These are phyloP conservation scores for Xerocomellus intermedius DNA, from an alignment of 768 basidiomycete genomes.

Conservation along the genomic window DNA sequence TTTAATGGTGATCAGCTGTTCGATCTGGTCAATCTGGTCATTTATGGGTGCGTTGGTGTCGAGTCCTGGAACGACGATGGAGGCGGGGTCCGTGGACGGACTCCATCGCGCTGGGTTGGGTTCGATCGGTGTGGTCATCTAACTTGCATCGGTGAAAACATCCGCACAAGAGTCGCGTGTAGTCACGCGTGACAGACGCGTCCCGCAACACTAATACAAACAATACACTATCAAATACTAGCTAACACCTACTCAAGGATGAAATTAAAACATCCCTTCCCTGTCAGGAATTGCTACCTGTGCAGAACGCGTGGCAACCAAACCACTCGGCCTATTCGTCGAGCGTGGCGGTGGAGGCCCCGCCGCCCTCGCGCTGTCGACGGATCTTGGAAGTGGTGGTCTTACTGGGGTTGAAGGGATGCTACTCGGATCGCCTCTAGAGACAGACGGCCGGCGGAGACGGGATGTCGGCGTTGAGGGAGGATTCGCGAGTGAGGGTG, in stretches of 20 bases:
- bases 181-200: slow-evolving; percentile 29
- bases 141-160: not conserved
- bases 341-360: slow-evolving; percentile 68
- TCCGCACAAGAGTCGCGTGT: slow-evolving; percentile 6
- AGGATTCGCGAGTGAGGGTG: slow-evolving; percentile 15
- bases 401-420: slow-evolving; percentile 9
- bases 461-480: slow-evolving; percentile 30
- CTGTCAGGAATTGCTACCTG: slow-evolving; percentile 53
- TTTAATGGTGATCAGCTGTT: slow-evolving; percentile 90
- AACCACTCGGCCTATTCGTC: slow-evolving; percentile 61
- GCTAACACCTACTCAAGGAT: not conserved
- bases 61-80: slow-evolving; percentile 69
- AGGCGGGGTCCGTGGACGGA: slow-evolving; percentile 59
- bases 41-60: slow-evolving; percentile 64
- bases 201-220: not conserved
- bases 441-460: slow-evolving; percentile 27
- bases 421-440: slow-evolving; percentile 29
- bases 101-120: slow-evolving; percentile 69
- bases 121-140: slow-evolving; percentile 42
- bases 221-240: not conserved
- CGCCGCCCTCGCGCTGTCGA: slow-evolving; percentile 34
- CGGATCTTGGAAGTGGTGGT: slow-evolving; percentile 30
- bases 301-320: slow-evolving; percentile 40
- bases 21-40: slow-evolving; percentile 92
- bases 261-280: slow-evolving; percentile 59